Percentiles rank a stretch among this genome's conserved stretches.
Evolutionary conservation across 371 early-diverging fungal genomes (phyloP).

Genomic region (Mortierella sp.): DNA sequence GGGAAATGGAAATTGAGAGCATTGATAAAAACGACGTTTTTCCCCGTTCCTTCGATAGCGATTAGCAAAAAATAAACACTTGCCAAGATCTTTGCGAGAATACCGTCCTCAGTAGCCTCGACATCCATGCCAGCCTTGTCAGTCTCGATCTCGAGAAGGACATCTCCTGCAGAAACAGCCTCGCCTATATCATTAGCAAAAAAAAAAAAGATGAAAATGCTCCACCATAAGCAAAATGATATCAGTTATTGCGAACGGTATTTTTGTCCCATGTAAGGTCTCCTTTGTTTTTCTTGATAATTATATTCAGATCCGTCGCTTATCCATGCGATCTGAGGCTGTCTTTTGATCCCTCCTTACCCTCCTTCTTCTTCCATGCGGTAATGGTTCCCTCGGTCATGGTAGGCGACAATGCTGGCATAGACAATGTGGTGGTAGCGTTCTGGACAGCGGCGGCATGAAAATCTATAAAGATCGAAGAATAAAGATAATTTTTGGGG

Average conservation of each 20-base stretch:
- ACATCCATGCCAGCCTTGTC: slow-evolving; percentile 99
- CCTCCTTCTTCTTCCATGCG: slow-evolving; percentile 90
- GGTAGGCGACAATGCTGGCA: slow-evolving; percentile 98
- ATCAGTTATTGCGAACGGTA: slow-evolving; percentile 5
- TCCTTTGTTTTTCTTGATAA: background rate
- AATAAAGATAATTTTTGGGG: slow-evolving; percentile 15
- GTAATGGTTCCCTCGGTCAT: slow-evolving; percentile 97
- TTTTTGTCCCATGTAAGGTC: background rate
- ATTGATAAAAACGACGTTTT: background rate
- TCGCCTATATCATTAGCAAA: slow-evolving; percentile 71
- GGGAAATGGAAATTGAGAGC: slow-evolving; percentile 16
- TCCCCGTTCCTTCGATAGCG: background rate
- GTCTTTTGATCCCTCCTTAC: too few relatives aligned
- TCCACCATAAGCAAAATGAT: slow-evolving; percentile 5
- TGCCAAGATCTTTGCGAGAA: slow-evolving; percentile 92
- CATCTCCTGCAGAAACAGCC: slow-evolving; percentile 86
- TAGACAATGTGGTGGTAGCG: slow-evolving; percentile 79
- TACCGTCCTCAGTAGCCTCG: slow-evolving; percentile 95
- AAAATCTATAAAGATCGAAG: slow-evolving; percentile 54
- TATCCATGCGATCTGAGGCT: too few relatives aligned
- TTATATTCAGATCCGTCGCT: background rate
- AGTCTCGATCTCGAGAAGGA: slow-evolving; percentile 93
- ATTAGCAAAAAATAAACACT: slow-evolving; percentile 9
- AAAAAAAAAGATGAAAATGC: slow-evolving; percentile 13
- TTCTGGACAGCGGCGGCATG: slow-evolving; percentile 70